phyloP scores from a whole-genome alignment of 805 yeast species.

The Ogataea glucozyma region DNA sequence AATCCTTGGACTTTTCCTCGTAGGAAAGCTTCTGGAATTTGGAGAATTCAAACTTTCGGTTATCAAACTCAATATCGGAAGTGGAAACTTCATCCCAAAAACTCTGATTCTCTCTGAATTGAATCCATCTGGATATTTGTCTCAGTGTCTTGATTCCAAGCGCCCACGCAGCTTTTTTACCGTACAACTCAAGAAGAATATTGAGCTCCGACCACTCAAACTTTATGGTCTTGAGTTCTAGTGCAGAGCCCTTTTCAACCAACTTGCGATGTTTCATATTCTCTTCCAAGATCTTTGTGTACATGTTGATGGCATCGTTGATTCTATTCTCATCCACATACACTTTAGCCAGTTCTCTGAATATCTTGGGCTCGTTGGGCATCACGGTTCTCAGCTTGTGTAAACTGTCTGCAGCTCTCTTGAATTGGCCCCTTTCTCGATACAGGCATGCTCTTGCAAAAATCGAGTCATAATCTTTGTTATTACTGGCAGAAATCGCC shows the following conservation, averaged over 20 bases:
- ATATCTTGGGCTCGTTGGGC: slow-evolving; percentile 60
- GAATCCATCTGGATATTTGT: slow-evolving; percentile 80
- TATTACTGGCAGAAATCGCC: slow-evolving; percentile 48
- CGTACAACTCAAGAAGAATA: slow-evolving; percentile 75
- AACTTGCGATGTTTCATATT: slow-evolving; percentile 48
- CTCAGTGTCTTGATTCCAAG: slow-evolving; percentile 67
- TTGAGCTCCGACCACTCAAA: slow-evolving; percentile 92
- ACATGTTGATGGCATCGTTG: slow-evolving; percentile 73
- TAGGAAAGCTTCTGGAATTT: slow-evolving; percentile 43
- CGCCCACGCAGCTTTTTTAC: slow-evolving; percentile 63
- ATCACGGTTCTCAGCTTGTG: slow-evolving; percentile 54
- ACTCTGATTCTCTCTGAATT: slow-evolving; percentile 58
- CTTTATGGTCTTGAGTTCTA: slow-evolving; percentile 39
- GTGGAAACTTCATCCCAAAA: slow-evolving; percentile 61
- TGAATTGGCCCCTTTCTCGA: slow-evolving; percentile 62
- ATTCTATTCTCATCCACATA: slow-evolving; percentile 57
- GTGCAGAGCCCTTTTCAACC: slow-evolving; percentile 23
- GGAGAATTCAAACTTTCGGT: slow-evolving; percentile 53
- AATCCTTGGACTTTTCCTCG: slow-evolving; percentile 43
- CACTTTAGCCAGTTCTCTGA: slow-evolving; percentile 60
- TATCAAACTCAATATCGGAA: slow-evolving; percentile 85
- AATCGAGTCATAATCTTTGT: slow-evolving; percentile 54
- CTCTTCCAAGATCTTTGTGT: slow-evolving; percentile 60
- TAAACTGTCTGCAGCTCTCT: slow-evolving; percentile 74
- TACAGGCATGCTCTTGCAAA: slow-evolving; percentile 68